Evolutionary conservation across 2,329 filamentous ascomycete species (phyloP).

Genomic region (Dothidotthia symphoricarpi): DNA sequence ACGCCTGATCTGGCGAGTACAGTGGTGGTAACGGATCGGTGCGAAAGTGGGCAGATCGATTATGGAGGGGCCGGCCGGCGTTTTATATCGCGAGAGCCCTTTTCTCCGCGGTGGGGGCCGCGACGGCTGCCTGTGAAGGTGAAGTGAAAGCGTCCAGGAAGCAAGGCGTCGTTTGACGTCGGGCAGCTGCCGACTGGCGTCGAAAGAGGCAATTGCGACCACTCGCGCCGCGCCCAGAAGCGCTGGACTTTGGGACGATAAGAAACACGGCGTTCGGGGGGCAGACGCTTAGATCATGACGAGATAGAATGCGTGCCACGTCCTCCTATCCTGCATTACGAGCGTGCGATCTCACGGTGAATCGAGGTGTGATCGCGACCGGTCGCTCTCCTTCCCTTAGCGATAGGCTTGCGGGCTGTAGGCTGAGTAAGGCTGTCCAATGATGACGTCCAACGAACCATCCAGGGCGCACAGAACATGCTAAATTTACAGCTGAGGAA

Average conservation of each 20-base stretch:
- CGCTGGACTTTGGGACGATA: background rate
- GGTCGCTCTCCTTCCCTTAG: too few species aligned
- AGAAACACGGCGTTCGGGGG: constrained; percentile 5
- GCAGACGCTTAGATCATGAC: too few species aligned
- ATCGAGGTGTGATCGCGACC: too few species aligned
- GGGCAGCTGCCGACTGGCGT: background rate
- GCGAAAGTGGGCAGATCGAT: constrained; percentile 2
- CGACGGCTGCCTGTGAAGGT: background rate
- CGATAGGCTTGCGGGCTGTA: background rate
- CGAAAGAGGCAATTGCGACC: background rate
- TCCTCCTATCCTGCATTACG: background rate
- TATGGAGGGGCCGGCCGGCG: background rate
- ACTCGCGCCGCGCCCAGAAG: background rate
- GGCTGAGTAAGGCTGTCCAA: too few species aligned
- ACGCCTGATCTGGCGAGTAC: too few species aligned
- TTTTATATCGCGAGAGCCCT: background rate
- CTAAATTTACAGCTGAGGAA: too few species aligned
- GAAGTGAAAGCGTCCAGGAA: background rate
- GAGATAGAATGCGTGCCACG: too few species aligned
- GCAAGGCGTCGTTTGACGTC: background rate
- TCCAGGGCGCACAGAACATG: too few species aligned
- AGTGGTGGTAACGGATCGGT: constrained; percentile 3
- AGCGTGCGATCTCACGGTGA: background rate
- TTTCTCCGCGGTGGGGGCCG: background rate
- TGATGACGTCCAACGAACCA: too few species aligned